Evolutionary conservation across 2,329 filamentous ascomycete genomes (phyloP), one percentile per base, ranked within the genome.

Genomic region (Cladosporium sp.): DNA sequence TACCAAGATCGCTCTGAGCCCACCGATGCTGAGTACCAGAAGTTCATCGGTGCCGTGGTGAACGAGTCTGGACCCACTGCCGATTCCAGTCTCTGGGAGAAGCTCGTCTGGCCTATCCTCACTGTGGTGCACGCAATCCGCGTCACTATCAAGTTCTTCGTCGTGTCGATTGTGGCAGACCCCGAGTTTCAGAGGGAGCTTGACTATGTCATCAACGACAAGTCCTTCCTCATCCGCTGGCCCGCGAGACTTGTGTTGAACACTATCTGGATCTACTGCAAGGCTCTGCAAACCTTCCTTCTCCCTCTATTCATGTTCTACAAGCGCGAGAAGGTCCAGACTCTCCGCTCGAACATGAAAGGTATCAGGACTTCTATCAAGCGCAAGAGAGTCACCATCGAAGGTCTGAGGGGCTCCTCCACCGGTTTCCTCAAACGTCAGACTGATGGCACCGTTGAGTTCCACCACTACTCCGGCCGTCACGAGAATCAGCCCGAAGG

Each of bases 141-240:
- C 1, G 64, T 68, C 2, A 66, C 69, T 51, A 63, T 75, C 55
- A 79, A 79, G 49, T 77, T 78, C 58, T 65, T 76, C 33, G 65
- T 76, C 7, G 70, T 78, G 41, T 74, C 77, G 9, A 65, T 76
- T 16, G 70, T 79, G 56, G 77, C 77, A 2, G 77, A 79, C 58
- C 71, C 74, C 0, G 77, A 79, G 56, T 77, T 74, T 54, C 73
- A 78, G 56, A 66, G 75, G 55, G 77, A 79, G 51, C 66, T 79
- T 43, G 69, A 74, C 53, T 73, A 74, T 59, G 70, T 73, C 45
- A 67, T 76, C 48, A 61, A 63, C 42, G 49, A 58, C 16, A 68
- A 70, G 19, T 68, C 69, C 10, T 56, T 55, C 3, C 43, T 70
- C 18, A 44, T 76, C 9, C 67, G 68, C 4, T 65, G 66, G 16